Evolutionary conservation across 1,284 basidiomycete species (phyloP).

Genomic region (Puccinia polysora): DNA sequence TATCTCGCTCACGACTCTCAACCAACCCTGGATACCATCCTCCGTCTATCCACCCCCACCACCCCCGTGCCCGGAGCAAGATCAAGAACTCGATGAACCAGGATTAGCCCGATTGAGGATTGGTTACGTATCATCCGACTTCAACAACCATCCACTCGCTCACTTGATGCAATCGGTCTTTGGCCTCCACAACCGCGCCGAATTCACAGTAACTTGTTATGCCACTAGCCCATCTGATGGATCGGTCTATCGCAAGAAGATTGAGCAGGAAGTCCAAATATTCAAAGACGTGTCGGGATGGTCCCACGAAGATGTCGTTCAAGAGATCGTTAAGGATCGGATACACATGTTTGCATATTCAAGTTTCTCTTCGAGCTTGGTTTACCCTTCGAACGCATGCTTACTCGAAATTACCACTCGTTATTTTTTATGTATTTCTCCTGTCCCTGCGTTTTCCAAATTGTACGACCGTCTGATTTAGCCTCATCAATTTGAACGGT

Average conservation of each 20-base stretch:
- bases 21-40: constrained; percentile 58
- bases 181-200: constrained; percentile 57
- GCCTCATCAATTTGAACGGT: constrained; percentile 61
- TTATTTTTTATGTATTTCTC: background rate
- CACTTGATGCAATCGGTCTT: constrained; percentile 65
- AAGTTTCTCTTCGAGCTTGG: background rate
- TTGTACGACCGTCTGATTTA: constrained; percentile 4
- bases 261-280: constrained; percentile 57
- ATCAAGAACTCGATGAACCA: background rate
- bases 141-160: constrained; percentile 62
- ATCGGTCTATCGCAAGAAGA: constrained; percentile 59
- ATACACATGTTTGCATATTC: constrained; percentile 57
- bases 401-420: background rate
- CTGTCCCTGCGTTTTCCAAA: constrained; percentile 36
- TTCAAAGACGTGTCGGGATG: constrained; percentile 60
- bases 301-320: constrained; percentile 56
- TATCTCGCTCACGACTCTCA: constrained; percentile 58
- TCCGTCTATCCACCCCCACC: constrained; percentile 59
- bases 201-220: constrained; percentile 60
- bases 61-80: constrained; percentile 53
- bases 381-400: background rate
- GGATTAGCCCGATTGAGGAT: constrained; percentile 55
- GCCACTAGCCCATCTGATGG: constrained; percentile 61
- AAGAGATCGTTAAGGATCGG: constrained; percentile 58
- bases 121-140: constrained; percentile 63